Evolutionary conservation across 495 filamentous ascomycete genomes (phyloP), one percentile per base, ranked within the genome.

Genomic region (Xylaria telfairii): DNA sequence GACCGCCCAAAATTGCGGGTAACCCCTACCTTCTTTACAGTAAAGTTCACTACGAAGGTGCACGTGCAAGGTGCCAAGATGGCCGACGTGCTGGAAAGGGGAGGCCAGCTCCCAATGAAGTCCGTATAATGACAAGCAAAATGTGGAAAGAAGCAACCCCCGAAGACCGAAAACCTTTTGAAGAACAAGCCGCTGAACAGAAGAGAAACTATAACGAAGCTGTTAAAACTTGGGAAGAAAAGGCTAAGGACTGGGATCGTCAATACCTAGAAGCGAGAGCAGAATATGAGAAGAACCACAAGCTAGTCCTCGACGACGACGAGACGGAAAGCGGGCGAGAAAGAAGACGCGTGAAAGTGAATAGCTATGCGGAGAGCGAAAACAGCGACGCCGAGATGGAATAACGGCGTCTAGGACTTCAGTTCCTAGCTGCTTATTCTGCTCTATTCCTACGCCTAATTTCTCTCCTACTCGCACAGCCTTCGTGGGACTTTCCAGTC

Each of bases 141-240:
- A 94, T 94, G 92, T 99, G 96, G 96, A 90, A 92, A 71, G 90
- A 92, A 66, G 90, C 92, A 0, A 74, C 83, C 4, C 85, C 86
- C 10, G 92, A 90, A 42, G 85, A 86, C 70, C 92, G 91, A 77
- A 83, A 86, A 76, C 94, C 93, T 32, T 98, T 92, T 73, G 81
- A 93, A 66, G 90, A 92, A 46, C 85, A 89, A 75, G 90, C 90
- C 5, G 87, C 91, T 70, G 86, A 83, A 21, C 89, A 92, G 70
- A 93, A 92, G 70, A 83, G 86, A 61, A 81, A 74, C 6, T 90
- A 93, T 74, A 83, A 82, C n/a, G 83, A 86, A 69, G 83, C 85
- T 4, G 77, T 88, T 68, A 86, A 83, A 26, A 81, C 81, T 30
- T 96, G 87, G 81, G 89, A 87, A 72, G 81, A 79, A 24, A 81